Conservation (phyloP, 2,329 filamentous ascomycete genomes). For the Exophiala sideris region DNA sequence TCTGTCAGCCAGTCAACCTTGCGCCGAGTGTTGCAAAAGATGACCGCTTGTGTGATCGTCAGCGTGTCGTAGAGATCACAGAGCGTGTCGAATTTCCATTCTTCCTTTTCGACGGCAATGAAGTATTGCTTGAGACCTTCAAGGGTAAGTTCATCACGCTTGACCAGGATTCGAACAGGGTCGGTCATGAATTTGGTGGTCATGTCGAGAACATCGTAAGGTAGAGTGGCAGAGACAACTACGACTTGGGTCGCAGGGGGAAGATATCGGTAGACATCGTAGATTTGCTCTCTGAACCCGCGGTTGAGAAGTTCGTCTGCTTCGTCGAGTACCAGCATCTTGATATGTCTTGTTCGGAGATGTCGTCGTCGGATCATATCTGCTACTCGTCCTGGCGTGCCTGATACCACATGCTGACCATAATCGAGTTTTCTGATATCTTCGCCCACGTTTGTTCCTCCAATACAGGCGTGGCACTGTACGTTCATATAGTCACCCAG, state of each 20-base stretch:
- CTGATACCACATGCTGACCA: slow-evolving; percentile 95
- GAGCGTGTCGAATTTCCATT: slow-evolving; percentile 99
- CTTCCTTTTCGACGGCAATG: slow-evolving; percentile 98
- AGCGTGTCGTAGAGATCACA: slow-evolving; percentile 98
- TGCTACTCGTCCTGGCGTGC: slow-evolving; percentile 93
- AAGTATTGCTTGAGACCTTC: slow-evolving; percentile 99
- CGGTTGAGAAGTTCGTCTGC: slow-evolving; percentile 81
- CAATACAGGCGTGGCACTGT: slow-evolving; percentile 97
- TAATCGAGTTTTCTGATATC: slow-evolving; percentile 98
- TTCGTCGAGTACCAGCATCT: slow-evolving; percentile 74
- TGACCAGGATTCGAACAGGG: slow-evolving; percentile 91
- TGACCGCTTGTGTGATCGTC: slow-evolving; percentile 97
- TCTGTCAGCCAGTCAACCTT: slow-evolving; percentile 99
- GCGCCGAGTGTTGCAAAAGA: slow-evolving; percentile 98
- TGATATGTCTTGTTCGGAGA: slow-evolving; percentile 70
- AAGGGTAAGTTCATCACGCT: slow-evolving; percentile 96
- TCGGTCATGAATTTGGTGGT: slow-evolving; percentile 99
- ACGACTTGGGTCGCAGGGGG: slow-evolving; percentile 98
- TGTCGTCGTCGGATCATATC: slow-evolving; percentile 76
- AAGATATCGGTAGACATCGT: slow-evolving; percentile 96
- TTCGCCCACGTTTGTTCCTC: slow-evolving; percentile 94
- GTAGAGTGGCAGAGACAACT: slow-evolving; percentile 91
- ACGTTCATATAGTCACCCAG: slow-evolving; percentile 99
- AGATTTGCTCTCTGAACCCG: slow-evolving; percentile 97
- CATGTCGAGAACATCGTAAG: slow-evolving; percentile 97